A percentile compares a stretch with the other conserved stretches of the same genome.
Evolutionary conservation across 306 rosid genomes (phyloP).

Genomic region (Cucumis hystrix): DNA sequence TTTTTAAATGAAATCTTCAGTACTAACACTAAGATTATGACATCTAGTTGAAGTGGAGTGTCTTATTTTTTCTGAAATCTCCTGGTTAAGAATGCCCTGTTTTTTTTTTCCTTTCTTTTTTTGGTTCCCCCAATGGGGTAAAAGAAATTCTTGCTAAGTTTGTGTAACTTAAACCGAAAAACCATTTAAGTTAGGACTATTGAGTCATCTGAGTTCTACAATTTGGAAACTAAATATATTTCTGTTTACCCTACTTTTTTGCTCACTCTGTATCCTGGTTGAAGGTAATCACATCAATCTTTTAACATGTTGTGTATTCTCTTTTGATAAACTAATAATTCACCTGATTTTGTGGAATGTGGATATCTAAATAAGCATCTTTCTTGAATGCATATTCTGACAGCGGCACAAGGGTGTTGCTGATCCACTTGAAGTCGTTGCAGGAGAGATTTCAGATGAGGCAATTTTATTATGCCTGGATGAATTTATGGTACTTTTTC

Average conservation of each 20-base stretch:
- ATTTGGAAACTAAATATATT: not conserved
- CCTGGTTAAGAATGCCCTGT: not conserved
- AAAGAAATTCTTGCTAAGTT: not conserved
- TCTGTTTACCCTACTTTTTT: not conserved
- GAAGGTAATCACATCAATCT: not conserved
- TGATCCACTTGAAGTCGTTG: slow-evolving; percentile 92
- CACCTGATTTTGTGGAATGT: not conserved
- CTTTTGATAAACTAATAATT: not conserved
- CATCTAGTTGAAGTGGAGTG: not conserved
- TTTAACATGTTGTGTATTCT: not conserved
- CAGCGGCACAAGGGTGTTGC: slow-evolving; percentile 87
- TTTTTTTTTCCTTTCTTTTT: too few species aligned
- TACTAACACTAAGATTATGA: not conserved
- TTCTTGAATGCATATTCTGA: slow-evolving; percentile 19
- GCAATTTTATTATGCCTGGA: slow-evolving; percentile 85
- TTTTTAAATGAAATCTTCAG: not conserved
- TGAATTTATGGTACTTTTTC: slow-evolving; percentile 72
- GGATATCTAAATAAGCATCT: not conserved
- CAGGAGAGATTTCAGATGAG: slow-evolving; percentile 79
- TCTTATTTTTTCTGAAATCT: not conserved
- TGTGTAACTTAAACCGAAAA: not conserved
- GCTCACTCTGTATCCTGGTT: not conserved
- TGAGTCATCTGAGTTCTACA: not conserved
- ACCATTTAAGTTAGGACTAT: not conserved
- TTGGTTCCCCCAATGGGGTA: not conserved